Percentiles rank a stretch among this genome's conserved stretches.
These are phyloP conservation scores for Cadophora luteo-olivacea DNA, from an alignment of 2,329 filamentous ascomycete species.

Conservation along the genomic window DNA sequence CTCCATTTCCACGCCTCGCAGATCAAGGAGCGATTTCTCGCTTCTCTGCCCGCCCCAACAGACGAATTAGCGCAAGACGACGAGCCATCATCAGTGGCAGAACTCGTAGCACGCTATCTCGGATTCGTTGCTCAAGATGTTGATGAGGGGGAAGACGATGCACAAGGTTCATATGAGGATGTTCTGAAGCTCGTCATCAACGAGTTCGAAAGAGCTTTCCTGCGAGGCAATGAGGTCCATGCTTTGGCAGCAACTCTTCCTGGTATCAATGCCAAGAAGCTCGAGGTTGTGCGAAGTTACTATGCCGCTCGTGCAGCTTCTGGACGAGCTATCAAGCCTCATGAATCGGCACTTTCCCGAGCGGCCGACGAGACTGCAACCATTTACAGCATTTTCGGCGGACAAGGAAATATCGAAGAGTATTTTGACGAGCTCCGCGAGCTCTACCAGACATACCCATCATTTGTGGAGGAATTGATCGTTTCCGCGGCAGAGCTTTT, in stretches of 20 bases:
- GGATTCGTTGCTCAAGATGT: conserved; percentile 89
- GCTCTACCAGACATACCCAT: conserved; percentile 88
- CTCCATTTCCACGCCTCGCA: conserved; percentile 96
- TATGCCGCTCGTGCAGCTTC: conserved; percentile 85
- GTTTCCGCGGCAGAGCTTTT: conserved; percentile 82
- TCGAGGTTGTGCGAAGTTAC: conserved; percentile 88
- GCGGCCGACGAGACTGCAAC: conserved; percentile 85
- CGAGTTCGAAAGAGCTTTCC: conserved; percentile 95
- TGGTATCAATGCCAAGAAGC: conserved; percentile 92
- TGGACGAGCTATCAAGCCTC: conserved; percentile 85
- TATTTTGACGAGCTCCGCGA: conserved; percentile 98
- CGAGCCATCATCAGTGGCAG: conserved; percentile 93
- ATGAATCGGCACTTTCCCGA: conserved; percentile 91
- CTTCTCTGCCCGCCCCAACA: conserved; percentile 86
- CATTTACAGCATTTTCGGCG: conserved; percentile 94
- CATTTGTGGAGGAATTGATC: conserved; percentile 88
- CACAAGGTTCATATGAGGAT: conserved; percentile 87
- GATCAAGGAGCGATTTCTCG: conserved; percentile 87
- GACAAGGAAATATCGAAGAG: conserved; percentile 98
- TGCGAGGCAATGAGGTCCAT: conserved; percentile 95
- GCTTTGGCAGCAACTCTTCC: conserved; percentile 84
- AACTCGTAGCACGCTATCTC: conserved; percentile 93
- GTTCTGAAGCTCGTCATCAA: conserved; percentile 91
- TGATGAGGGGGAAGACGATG: conserved; percentile 89
- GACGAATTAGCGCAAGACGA: conserved; percentile 98